phyloP scores from a whole-genome alignment of 208 protist species.

The Paratrypanosoma confusum region DNA sequence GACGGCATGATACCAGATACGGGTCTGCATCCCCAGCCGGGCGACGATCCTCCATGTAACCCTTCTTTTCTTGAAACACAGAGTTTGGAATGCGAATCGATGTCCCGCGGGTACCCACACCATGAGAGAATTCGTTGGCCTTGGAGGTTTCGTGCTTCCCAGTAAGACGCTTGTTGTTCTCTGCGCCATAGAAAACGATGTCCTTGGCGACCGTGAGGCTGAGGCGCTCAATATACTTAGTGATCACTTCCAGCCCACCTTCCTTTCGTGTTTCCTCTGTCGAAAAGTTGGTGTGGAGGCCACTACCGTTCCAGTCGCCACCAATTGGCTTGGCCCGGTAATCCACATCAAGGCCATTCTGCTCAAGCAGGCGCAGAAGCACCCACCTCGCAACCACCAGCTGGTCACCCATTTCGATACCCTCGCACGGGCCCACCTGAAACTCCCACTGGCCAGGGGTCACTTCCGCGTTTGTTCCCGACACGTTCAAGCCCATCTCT shows the following conservation, averaged over 20 bases:
- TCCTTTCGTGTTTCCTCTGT: slow-evolving; percentile 82
- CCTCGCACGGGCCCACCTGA: slow-evolving; percentile 91
- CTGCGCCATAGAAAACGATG: slow-evolving; percentile 76
- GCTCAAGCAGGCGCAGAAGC: slow-evolving; percentile 71
- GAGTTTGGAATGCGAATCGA: slow-evolving; percentile 94
- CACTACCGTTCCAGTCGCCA: slow-evolving; percentile 97
- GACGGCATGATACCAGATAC: slow-evolving; percentile 91
- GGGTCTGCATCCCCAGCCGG: slow-evolving; percentile 94
- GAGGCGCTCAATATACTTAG: slow-evolving; percentile 66
- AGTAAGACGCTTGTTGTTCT: slow-evolving; percentile 80
- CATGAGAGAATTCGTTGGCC: slow-evolving; percentile 49
- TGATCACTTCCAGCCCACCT: slow-evolving; percentile 62
- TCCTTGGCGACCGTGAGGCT: slow-evolving; percentile 60
- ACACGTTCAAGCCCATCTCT: slow-evolving; percentile 74
- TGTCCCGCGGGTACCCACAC: slow-evolving; percentile 83
- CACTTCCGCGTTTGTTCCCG: slow-evolving; percentile 94
- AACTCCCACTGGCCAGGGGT: slow-evolving; percentile 97
- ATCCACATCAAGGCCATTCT: slow-evolving; percentile 59
- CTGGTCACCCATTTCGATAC: slow-evolving; percentile 91
- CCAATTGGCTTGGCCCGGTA: slow-evolving; percentile 89
- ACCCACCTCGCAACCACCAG: slow-evolving; percentile 89
- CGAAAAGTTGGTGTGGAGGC: slow-evolving; percentile 97
- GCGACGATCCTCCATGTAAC: slow-evolving; percentile 97
- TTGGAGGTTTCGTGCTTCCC: slow-evolving; percentile 83
- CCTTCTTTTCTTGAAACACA: slow-evolving; percentile 77